Conservation (phyloP, 2,329 filamentous ascomycete species). For the Penicillium hordei region DNA sequence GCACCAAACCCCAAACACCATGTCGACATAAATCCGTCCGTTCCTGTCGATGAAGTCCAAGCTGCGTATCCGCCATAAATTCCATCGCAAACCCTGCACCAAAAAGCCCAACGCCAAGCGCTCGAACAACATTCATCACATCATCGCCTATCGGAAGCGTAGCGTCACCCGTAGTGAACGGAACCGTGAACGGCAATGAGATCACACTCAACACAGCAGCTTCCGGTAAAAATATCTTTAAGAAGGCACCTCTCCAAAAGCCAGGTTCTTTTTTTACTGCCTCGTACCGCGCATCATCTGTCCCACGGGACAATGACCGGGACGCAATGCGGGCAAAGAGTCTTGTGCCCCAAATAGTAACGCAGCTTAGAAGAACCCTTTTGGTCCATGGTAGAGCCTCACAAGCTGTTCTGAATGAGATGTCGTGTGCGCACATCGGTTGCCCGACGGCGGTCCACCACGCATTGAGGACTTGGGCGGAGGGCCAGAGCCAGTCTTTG, state of each 20-base stretch:
- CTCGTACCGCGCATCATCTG: constrained; percentile 58
- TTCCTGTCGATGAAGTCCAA: constrained; percentile 52
- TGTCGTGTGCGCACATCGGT: constrained; percentile 48
- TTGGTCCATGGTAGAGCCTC: constrained; percentile 54
- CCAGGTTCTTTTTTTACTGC: constrained; percentile 52
- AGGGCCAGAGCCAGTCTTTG: constrained; percentile 63
- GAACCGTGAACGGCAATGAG: constrained; percentile 57
- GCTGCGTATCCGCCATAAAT: constrained; percentile 57
- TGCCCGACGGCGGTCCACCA: constrained; percentile 61
- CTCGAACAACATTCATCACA: constrained; percentile 30
- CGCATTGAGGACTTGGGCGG: constrained; percentile 56
- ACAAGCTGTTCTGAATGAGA: constrained; percentile 50
- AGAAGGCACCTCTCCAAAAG: constrained; percentile 60
- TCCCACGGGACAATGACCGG: constrained; percentile 51
- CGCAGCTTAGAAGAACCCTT: constrained; percentile 56
- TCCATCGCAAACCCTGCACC: constrained; percentile 58
- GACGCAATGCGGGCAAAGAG: constrained; percentile 57
- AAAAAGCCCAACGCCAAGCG: constrained; percentile 56
- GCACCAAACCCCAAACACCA: constrained; percentile 62
- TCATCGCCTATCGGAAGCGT: constrained; percentile 35
- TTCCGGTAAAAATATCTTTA: constrained; percentile 58
- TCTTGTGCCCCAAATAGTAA: constrained; percentile 59
- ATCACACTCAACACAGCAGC: constrained; percentile 58
- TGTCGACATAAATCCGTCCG: constrained; percentile 49
- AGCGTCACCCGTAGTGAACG: constrained; percentile 44